Conservation (phyloP, 345 rosid species). For the Bruguiera sexangula region DNA sequence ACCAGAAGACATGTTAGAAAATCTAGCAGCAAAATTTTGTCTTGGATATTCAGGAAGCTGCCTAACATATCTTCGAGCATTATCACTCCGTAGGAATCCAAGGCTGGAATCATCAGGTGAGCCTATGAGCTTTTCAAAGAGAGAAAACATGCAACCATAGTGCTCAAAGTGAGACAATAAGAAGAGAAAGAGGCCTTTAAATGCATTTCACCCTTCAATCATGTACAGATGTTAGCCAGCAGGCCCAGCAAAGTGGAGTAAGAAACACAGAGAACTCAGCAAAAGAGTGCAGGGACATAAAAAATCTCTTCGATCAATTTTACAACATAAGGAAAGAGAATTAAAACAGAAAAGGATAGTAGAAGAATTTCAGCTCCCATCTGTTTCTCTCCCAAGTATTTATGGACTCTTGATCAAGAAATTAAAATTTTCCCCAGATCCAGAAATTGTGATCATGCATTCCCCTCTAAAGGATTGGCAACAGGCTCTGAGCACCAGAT, state of each 20-base stretch:
- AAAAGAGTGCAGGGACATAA: too few species aligned
- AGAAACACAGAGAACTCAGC: too few species aligned
- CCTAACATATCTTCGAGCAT: conserved; percentile 94
- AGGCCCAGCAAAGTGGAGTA: too few species aligned
- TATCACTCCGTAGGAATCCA: conserved; percentile 92
- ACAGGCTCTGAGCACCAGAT: too few species aligned
- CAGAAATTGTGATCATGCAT: not conserved
- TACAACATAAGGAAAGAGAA: too few species aligned
- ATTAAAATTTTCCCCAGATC: not conserved
- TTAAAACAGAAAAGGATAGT: too few species aligned
- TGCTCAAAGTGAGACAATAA: too few species aligned
- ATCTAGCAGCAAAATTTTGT: conserved; percentile 71
- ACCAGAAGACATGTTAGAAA: conserved; percentile 63
- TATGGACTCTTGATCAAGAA: not conserved
- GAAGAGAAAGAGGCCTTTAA: too few species aligned
- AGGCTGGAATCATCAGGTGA: conserved; percentile 95
- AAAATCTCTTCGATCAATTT: too few species aligned
- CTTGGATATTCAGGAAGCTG: conserved; percentile 93
- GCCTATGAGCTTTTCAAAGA: conserved; percentile 74
- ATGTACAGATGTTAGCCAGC: too few species aligned
- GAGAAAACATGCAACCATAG: conserved; percentile 4
- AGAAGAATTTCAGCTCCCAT: too few species aligned
- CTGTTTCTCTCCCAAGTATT: not conserved
- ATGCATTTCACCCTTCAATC: too few species aligned
- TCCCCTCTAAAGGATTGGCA: not conserved